Evolutionary conservation across 2,329 filamentous ascomycete genomes (phyloP), one percentile per base, ranked within the genome.

Genomic region (Cladosporium sp.): DNA sequence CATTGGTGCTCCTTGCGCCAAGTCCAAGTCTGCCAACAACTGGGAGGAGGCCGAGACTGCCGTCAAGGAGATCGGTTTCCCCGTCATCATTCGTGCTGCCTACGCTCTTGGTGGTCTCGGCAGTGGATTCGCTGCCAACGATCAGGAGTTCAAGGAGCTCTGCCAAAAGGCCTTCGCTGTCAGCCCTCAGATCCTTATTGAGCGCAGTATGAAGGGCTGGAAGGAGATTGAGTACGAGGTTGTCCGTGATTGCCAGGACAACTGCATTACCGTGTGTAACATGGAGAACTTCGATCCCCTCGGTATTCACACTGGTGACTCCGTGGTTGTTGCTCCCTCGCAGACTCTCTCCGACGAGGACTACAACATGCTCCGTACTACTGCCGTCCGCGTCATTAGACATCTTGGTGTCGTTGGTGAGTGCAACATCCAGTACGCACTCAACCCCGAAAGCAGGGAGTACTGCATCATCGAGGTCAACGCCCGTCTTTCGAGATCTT

Each of bases 391-490:
- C 64, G 91, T 97, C 65, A 96, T 99, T 65, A 86, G 93, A 52
- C 93, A 99, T 69, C 82, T 99, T 19, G 93, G 93, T 43, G 93
- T 99, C 52, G 91, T 99, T 43, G 93, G 93, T 69, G 93, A 99
- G 74, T 99, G 93, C 74, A 99, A 99, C 72, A 96, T 99, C 56
- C 93, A 99, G 70, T 99, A 97, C 65, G 93, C 93, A 4, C 76
- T 99, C 48, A 96, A 99, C 73, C 93, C 93, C 2, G 89, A 91
- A 70, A 96, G 91, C 1, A 85, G 82, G 67, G 93, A 99, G 68
- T 99, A 96, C 76, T 96, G 93, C 78, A 96, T 99, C 60, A 99
- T 99, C 65, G 93, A 99, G 70, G 93, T 99, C 75, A 99, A 99
- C 65, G 93, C 92, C 43, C 86, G 92, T 79, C 77, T 99, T 53